phyloP scores from a whole-genome alignment of 2,329 filamentous ascomycete genomes.

The Botrytis medusae region DNA sequence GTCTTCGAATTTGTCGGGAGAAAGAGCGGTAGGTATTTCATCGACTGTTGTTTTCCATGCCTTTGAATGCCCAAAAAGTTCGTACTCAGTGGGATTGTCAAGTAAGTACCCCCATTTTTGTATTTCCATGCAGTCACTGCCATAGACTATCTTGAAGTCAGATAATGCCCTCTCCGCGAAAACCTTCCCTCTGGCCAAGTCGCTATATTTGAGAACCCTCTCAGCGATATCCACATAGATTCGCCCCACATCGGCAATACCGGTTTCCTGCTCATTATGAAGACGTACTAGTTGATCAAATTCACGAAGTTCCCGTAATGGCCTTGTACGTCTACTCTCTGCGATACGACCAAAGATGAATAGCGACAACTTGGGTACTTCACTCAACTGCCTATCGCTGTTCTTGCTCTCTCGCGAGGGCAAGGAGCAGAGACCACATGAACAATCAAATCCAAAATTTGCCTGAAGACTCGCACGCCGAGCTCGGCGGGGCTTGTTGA shows the following conservation, averaged over 20 bases:
- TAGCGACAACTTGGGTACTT: conserved; percentile 34
- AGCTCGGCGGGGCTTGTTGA: conserved; percentile 23
- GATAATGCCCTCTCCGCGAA: conserved; percentile 33
- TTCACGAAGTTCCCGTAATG: conserved; percentile 25
- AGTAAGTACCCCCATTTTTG: conserved; percentile 24
- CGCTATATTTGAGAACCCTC: conserved; percentile 38
- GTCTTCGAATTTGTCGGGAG: conserved; percentile 27
- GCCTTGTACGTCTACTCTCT: conserved; percentile 22
- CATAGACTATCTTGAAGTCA: conserved; percentile 23
- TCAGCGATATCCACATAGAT: conserved; percentile 37
- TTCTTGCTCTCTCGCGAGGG: conserved; percentile 36
- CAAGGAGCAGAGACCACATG: conserved; percentile 43
- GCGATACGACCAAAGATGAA: conserved; percentile 30
- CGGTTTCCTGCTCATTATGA: conserved; percentile 33
- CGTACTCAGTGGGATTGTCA: conserved; percentile 28
- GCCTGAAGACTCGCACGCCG: conserved; percentile 35
- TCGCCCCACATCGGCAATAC: conserved; percentile 30
- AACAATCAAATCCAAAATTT: conserved; percentile 42
- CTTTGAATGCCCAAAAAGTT: conserved; percentile 23
- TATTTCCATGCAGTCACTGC: conserved; percentile 25
- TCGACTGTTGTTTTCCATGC: conserved; percentile 29
- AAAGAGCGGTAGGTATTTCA: conserved; percentile 24
- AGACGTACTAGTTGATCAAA: conserved; percentile 37
- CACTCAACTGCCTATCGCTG: conserved; percentile 37
- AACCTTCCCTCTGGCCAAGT: conserved; percentile 38